These are phyloP conservation scores for Trypethelium eluteriae DNA, from an alignment of 495 filamentous ascomycete species.

Conservation along the genomic window DNA sequence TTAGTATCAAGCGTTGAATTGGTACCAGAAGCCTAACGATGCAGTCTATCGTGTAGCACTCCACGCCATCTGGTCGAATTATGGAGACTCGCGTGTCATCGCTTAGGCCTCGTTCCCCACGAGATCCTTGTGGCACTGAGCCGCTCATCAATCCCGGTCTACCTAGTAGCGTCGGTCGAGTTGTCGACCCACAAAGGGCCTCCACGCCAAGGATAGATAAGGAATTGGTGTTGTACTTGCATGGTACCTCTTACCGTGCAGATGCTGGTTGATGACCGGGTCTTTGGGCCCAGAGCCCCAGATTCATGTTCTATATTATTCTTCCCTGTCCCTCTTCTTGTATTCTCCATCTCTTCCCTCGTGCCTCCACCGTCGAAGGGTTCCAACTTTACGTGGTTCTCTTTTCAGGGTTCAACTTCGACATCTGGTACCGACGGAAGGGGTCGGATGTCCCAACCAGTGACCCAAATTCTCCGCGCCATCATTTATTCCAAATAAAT, in stretches of 20 bases:
- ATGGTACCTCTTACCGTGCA: neutral
- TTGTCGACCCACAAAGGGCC: neutral
- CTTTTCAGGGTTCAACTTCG: neutral
- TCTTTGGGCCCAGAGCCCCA: constrained; percentile 1
- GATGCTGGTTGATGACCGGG: neutral
- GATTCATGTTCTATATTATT: neutral
- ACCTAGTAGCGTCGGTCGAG: neutral
- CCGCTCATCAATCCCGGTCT: neutral
- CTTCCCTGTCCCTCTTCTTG: neutral
- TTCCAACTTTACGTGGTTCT: neutral
- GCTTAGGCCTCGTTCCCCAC: neutral
- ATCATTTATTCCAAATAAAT: neutral
- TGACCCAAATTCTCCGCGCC: neutral
- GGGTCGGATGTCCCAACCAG: neutral
- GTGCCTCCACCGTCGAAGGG: neutral
- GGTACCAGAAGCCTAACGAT: too few species aligned
- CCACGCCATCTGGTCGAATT: too few species aligned
- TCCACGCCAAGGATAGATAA: constrained; percentile 9
- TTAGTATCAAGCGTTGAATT: too few species aligned
- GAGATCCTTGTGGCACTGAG: neutral
- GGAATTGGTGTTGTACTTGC: neutral
- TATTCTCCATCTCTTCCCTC: neutral
- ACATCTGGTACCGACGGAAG: neutral
- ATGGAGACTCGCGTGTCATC: too few species aligned
- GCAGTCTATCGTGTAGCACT: too few species aligned